Conservation (phyloP, 352 stramenopile genomes). For the Phytophthora megakarya region DNA sequence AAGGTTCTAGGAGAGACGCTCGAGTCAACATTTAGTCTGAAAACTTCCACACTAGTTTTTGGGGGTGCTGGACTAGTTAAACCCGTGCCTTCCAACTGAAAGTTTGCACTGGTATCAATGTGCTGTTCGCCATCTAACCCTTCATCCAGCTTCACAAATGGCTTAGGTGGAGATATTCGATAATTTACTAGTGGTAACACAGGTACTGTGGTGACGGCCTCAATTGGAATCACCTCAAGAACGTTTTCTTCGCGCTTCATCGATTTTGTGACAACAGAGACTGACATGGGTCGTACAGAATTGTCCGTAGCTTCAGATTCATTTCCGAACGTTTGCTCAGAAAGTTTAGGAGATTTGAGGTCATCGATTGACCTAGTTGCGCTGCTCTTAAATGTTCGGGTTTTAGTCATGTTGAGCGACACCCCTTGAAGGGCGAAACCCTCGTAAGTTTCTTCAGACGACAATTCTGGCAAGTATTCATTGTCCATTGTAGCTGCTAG, state of each 20-base stretch:
- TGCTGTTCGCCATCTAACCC: neutral
- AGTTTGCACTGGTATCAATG: neutral
- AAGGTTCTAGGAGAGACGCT: neutral
- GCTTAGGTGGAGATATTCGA: neutral
- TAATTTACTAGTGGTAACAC: neutral
- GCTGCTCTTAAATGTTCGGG: slow-evolving; percentile 1
- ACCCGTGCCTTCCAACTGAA: slow-evolving; percentile 22
- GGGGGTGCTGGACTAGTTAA: neutral
- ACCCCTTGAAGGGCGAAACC: slow-evolving; percentile 21
- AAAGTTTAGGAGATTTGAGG: neutral
- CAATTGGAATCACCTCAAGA: neutral
- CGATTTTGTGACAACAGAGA: slow-evolving; percentile 24
- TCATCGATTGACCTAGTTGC: neutral
- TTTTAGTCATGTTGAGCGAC: slow-evolving; percentile 11
- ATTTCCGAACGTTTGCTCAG: neutral
- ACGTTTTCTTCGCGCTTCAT: slow-evolving; percentile 6
- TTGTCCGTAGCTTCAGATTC: neutral
- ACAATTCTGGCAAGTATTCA: neutral
- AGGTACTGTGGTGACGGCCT: neutral
- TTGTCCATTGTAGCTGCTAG: neutral
- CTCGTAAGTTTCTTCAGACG: neutral
- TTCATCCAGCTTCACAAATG: slow-evolving; percentile 26
- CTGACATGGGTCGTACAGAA: slow-evolving; percentile 17
- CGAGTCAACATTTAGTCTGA: neutral
- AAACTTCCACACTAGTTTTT: neutral